A percentile compares a stretch with the other conserved stretches of the same genome.
Conservation (phyloP, 2,329 filamentous ascomycete species). For the Aureobasidium sp. region DNA sequence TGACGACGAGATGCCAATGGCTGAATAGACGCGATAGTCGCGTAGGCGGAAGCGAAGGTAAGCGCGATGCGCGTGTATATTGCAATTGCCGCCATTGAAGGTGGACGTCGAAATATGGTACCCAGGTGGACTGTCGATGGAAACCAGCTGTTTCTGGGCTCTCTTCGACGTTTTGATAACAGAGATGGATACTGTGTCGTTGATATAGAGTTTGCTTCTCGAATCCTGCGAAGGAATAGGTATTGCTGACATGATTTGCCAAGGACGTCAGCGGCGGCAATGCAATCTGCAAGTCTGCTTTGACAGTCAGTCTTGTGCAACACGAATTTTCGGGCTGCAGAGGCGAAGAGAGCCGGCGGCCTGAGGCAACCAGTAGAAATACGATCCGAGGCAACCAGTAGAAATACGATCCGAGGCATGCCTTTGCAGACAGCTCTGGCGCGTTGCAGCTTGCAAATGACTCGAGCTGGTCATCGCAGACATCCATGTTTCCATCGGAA, state of each 20-base stretch:
- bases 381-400: neutral
- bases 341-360: neutral
- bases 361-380: neutral
- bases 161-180: neutral
- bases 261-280: neutral
- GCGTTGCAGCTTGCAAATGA: neutral
- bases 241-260: neutral
- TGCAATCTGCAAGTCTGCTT: neutral
- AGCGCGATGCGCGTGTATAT: neutral
- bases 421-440: neutral
- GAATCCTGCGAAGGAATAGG: neutral
- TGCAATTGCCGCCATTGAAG: neutral
- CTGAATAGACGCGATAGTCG: neutral
- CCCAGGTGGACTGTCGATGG: neutral
- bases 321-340: neutral
- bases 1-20: neutral
- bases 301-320: neutral
- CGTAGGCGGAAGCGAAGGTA: neutral
- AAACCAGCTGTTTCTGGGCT: neutral
- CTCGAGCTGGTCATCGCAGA: neutral
- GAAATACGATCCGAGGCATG: neutral
- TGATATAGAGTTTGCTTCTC: conserved; percentile 6
- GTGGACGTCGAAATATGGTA: neutral
- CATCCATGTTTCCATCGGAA: neutral
- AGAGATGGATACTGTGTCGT: neutral